These are phyloP conservation scores for Colletotrichum neosansevieriae DNA, from an alignment of 2,329 filamentous ascomycete species.

Conservation along the genomic window DNA sequence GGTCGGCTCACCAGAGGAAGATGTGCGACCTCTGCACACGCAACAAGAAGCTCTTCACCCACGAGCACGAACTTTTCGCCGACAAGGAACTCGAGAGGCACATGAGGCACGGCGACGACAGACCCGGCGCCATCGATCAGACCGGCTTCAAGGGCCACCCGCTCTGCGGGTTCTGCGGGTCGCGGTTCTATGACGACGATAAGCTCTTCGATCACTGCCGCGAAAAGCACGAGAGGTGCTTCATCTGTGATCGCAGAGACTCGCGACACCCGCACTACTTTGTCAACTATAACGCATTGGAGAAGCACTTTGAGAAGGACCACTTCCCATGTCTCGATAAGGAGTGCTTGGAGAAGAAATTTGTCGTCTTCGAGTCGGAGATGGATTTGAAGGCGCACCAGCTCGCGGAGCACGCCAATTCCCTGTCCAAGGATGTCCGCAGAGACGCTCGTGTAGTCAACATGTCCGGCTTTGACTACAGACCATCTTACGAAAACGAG, in stretches of 20 bases:
- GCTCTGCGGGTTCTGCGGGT: constrained; percentile 90
- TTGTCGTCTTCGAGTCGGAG: constrained; percentile 94
- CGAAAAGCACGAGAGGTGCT: constrained; percentile 93
- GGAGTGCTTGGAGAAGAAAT: constrained; percentile 96
- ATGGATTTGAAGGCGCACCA: constrained; percentile 96
- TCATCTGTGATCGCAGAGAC: constrained; percentile 84
- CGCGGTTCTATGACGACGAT: constrained; percentile 95
- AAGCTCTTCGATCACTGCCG: constrained; percentile 95
- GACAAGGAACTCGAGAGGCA: constrained; percentile 84
- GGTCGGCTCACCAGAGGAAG: constrained; percentile 82
- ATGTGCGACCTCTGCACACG: constrained; percentile 92
- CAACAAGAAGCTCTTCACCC: constrained; percentile 98
- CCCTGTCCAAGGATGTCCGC: constrained; percentile 84
- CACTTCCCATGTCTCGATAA: constrained; percentile 88
- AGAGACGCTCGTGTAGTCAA: constrained; percentile 88
- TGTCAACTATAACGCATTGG: constrained; percentile 86
- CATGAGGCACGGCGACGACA: constrained; percentile 91
- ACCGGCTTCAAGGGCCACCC: constrained; percentile 97
- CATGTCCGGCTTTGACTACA: constrained; percentile 85
- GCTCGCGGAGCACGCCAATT: constrained; percentile 82
- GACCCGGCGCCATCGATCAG: constrained; percentile 89
- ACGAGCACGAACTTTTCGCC: constrained; percentile 95
- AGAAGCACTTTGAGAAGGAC: constrained; percentile 87
- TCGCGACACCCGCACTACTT: constrained; percentile 88
- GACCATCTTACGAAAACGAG: constrained; percentile 77